Evolutionary conservation across 257 asterid genomes (phyloP).

Genomic region (Nicotiana tomentosiformis): DNA sequence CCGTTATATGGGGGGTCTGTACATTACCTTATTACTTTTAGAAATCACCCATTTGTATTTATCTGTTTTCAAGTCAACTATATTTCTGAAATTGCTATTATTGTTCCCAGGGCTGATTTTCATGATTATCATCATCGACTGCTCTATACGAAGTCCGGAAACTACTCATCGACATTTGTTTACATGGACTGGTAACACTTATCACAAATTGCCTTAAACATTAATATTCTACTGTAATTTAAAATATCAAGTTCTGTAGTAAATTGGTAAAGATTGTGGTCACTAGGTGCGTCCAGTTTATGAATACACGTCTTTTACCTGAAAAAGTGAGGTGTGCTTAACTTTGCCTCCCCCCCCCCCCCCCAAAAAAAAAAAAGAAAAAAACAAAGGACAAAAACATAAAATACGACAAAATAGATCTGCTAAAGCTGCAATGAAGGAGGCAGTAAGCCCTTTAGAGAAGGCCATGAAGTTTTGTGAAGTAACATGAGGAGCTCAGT

Average conservation of each 20-base stretch:
- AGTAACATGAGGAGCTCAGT: neutral
- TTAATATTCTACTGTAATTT: neutral
- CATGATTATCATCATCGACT: slow-evolving; percentile 97
- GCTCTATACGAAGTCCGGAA: slow-evolving; percentile 92
- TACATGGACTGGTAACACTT: slow-evolving; percentile 90
- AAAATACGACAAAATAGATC: too few species aligned
- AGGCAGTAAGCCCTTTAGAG: neutral
- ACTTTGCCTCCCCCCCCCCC: neutral
- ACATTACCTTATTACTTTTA: neutral
- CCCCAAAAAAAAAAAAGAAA: too few species aligned
- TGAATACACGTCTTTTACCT: neutral
- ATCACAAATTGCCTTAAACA: neutral
- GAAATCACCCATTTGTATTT: neutral
- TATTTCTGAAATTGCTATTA: slow-evolving; percentile 15
- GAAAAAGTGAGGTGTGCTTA: neutral
- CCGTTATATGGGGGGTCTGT: slow-evolving; percentile 95
- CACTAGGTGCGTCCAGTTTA: neutral
- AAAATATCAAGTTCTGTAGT: neutral
- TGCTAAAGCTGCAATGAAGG: neutral
- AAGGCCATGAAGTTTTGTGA: neutral
- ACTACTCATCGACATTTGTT: slow-evolving; percentile 90
- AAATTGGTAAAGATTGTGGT: neutral
- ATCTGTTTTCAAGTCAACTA: neutral
- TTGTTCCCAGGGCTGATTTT: slow-evolving; percentile 82
- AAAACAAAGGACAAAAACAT: too few species aligned